Conservation (phyloP, 2,329 filamentous ascomycete species). For the Botrytis deweyae region DNA sequence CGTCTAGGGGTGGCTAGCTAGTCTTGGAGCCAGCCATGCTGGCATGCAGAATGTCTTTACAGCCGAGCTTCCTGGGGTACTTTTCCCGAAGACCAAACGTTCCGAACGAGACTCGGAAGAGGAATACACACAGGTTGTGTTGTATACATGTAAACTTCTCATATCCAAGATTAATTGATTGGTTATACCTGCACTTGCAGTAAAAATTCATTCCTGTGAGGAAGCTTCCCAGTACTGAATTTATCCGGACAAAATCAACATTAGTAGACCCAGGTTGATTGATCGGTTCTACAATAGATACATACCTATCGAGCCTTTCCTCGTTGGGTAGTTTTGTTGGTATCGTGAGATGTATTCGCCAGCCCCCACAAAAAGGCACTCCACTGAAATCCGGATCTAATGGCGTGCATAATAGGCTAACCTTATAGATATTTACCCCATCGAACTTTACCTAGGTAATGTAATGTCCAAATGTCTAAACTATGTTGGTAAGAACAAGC, state of each 20-base stretch:
- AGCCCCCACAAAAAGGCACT: conserved; percentile 3
- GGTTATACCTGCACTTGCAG: background rate
- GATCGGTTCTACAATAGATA: background rate
- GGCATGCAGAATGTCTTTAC: conserved; percentile 11
- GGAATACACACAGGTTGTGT: background rate
- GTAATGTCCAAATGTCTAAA: background rate
- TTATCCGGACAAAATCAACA: background rate
- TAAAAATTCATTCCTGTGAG: background rate
- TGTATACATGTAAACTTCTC: background rate
- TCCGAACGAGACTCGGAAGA: conserved; percentile 3
- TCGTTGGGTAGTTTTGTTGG: background rate
- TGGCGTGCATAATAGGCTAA: conserved; percentile 6
- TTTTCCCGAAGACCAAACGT: conserved; percentile 2
- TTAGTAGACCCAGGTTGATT: background rate
- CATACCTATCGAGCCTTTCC: too few species aligned
- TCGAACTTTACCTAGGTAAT: background rate
- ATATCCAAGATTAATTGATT: background rate
- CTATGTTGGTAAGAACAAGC: background rate
- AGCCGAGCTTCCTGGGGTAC: conserved; percentile 16
- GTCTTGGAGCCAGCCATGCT: conserved; percentile 7
- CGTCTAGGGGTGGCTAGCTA: conserved; percentile 10
- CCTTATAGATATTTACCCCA: background rate
- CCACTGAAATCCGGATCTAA: background rate
- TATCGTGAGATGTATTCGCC: background rate
- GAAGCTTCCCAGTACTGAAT: too few species aligned